These are phyloP conservation scores for Aspergillus japonicus DNA, from an alignment of 2,329 filamentous ascomycete genomes.

Conservation along the genomic window DNA sequence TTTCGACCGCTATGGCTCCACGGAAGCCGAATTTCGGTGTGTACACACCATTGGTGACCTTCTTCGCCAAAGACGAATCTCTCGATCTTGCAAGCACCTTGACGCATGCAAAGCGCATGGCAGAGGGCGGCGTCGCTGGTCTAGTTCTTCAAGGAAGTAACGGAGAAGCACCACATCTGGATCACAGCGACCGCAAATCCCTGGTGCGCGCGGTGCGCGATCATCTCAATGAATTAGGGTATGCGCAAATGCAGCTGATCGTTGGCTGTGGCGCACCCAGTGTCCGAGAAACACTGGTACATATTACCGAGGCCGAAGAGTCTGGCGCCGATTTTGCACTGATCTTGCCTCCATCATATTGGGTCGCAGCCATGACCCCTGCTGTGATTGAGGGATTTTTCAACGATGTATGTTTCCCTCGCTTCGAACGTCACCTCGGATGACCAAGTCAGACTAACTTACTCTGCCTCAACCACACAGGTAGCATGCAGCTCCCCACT, in stretches of 20 bases:
- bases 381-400: slow-evolving; percentile 60
- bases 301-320: slow-evolving; percentile 63
- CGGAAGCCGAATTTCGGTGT: background rate
- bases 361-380: slow-evolving; percentile 60
- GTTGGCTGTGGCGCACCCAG: slow-evolving; percentile 70
- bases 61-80: background rate
- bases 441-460: too few relatives aligned
- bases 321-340: slow-evolving; percentile 69
- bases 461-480: too few relatives aligned
- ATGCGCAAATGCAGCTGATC: slow-evolving; percentile 31
- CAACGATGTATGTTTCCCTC: slow-evolving; percentile 44
- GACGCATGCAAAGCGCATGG: slow-evolving; percentile 43
- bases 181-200: slow-evolving; percentile 59
- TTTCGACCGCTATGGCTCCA: too few relatives aligned
- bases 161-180: slow-evolving; percentile 70
- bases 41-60: background rate
- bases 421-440: too few relatives aligned
- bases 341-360: slow-evolving; percentile 70
- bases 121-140: slow-evolving; percentile 63
- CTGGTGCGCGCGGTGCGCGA: background rate
- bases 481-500: too few relatives aligned
- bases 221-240: background rate
- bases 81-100: background rate
- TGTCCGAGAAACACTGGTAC: slow-evolving; percentile 63
- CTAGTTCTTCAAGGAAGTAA: slow-evolving; percentile 71